These are phyloP conservation scores for Penicillium fimorum DNA, from an alignment of 495 filamentous ascomycete genomes.

Conservation along the genomic window DNA sequence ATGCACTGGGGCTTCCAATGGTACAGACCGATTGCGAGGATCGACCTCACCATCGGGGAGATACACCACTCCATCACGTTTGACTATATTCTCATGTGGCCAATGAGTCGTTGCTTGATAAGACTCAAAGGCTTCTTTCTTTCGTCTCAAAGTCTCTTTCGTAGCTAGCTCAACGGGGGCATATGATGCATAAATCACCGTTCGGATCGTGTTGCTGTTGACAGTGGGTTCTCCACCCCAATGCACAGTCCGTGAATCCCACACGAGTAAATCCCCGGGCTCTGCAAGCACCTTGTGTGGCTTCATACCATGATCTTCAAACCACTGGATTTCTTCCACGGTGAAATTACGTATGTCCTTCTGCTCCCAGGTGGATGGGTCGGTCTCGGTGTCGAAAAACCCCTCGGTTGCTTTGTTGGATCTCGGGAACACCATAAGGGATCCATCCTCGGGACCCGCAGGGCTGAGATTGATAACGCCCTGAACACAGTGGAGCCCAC, in stretches of 20 bases:
- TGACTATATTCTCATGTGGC: constrained; percentile 37
- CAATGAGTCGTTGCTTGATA: constrained; percentile 44
- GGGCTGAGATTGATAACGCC: constrained; percentile 43
- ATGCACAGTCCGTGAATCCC: constrained; percentile 43
- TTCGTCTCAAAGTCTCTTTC: constrained; percentile 30
- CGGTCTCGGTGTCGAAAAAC: constrained; percentile 36
- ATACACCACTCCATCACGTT: constrained; percentile 19
- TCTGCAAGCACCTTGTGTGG: constrained; percentile 39
- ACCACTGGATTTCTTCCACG: constrained; percentile 37
- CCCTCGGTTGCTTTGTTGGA: constrained; percentile 33
- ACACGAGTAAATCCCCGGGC: constrained; percentile 44
- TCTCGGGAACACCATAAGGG: constrained; percentile 16
- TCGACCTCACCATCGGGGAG: constrained; percentile 31
- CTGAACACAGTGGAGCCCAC: constrained; percentile 40
- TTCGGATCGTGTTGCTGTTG: constrained; percentile 29
- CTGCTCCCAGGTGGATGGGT: constrained; percentile 25
- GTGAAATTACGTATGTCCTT: constrained; percentile 34
- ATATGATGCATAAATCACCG: constrained; percentile 41
- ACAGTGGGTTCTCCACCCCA: constrained; percentile 29
- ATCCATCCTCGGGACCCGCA: constrained; percentile 36
- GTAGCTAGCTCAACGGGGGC: constrained; percentile 35
- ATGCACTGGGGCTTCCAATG: constrained; percentile 32
- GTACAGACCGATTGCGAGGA: constrained; percentile 33
- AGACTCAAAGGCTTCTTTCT: constrained; percentile 36
- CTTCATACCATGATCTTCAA: constrained; percentile 27